A percentile compares a stretch with the other conserved stretches of the same genome.
Conservation (phyloP, 2,329 filamentous ascomycete species). For the Lasiodiplodia sp. region DNA sequence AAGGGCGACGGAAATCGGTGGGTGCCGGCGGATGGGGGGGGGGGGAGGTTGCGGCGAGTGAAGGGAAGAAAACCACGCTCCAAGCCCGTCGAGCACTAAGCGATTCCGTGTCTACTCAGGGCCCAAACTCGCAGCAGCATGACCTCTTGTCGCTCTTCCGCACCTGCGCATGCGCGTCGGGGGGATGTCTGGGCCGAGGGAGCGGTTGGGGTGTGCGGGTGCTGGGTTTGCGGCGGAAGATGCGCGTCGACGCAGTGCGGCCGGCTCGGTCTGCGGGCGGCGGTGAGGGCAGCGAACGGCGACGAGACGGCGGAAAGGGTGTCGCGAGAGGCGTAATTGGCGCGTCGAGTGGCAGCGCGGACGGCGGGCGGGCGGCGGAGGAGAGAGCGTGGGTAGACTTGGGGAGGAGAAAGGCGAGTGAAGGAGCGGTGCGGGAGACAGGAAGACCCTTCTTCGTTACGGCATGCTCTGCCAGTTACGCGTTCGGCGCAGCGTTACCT, state of each 20-base stretch:
- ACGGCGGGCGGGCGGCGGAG: slow-evolving; percentile 5
- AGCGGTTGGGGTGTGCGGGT: background rate
- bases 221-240: slow-evolving; percentile 17
- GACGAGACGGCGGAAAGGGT: background rate
- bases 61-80: slow-evolving; percentile 32
- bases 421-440: slow-evolving; percentile 28
- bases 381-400: slow-evolving; percentile 24
- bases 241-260: slow-evolving; percentile 18
- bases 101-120: slow-evolving; percentile 36
- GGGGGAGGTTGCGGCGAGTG: slow-evolving; percentile 38
- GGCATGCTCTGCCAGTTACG: slow-evolving; percentile 26
- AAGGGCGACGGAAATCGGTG: slow-evolving; percentile 7
- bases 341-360: slow-evolving; percentile 8
- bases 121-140: slow-evolving; percentile 24
- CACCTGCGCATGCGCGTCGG: slow-evolving; percentile 20
- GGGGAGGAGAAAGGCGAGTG: slow-evolving; percentile 21
- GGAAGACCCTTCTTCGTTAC: slow-evolving; percentile 26
- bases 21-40: slow-evolving; percentile 33
- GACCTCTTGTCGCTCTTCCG: slow-evolving; percentile 10
- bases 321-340: slow-evolving; percentile 17
- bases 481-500: slow-evolving; percentile 28
- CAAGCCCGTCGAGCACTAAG: slow-evolving; percentile 37
- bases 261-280: slow-evolving; percentile 22
- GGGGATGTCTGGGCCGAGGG: slow-evolving; percentile 1
- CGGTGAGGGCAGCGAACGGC: slow-evolving; percentile 7